Evolutionary conservation across 768 basidiomycete genomes (phyloP).

Genomic region (Mycena galericulata): DNA sequence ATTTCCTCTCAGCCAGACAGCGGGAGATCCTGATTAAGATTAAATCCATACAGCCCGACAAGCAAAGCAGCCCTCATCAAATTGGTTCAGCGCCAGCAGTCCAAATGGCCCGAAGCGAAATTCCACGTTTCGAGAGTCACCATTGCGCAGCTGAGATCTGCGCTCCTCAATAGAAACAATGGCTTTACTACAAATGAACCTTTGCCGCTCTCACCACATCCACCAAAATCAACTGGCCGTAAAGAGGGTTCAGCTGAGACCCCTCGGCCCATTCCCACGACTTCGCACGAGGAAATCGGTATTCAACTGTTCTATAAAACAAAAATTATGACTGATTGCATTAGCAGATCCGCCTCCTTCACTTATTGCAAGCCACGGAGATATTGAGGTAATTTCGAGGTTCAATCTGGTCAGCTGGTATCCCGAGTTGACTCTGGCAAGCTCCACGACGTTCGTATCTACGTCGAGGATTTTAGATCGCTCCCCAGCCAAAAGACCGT

Average conservation of each 20-base stretch:
- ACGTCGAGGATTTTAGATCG: background rate
- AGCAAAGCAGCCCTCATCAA: background rate
- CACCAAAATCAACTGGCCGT: no score
- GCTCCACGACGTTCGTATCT: background rate
- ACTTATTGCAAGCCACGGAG: no score
- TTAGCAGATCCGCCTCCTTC: background rate
- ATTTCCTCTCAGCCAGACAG: no score
- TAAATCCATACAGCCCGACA: background rate
- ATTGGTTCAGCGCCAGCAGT: background rate
- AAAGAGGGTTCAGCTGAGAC: no score
- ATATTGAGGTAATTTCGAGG: no score
- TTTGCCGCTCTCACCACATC: background rate
- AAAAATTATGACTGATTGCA: background rate
- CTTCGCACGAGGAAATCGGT: no score
- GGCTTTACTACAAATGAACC: conserved; percentile 1
- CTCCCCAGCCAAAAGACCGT: background rate
- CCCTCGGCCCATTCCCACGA: no score
- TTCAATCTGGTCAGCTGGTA: no score
- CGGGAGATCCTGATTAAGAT: background rate
- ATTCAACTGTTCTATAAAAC: no score
- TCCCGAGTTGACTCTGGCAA: no score
- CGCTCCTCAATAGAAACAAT: background rate
- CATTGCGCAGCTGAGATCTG: background rate
- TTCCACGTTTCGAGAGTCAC: background rate
- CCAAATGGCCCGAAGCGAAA: background rate